These are phyloP conservation scores for Cryptosporidium parvum DNA, from an alignment of 169 alveolate species.

Conservation along the genomic window DNA sequence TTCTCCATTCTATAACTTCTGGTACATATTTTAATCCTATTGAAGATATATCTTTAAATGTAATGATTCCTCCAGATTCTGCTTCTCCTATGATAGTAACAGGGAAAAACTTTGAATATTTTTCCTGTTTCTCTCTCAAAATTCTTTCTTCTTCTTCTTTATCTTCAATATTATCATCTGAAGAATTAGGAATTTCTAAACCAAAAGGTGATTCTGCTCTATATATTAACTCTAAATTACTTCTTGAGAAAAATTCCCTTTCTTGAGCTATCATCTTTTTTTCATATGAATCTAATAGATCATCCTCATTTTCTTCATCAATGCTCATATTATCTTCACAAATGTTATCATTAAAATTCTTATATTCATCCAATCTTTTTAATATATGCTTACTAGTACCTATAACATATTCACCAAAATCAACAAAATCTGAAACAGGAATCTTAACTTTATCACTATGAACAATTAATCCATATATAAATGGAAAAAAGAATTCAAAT, in stretches of 20 bases:
- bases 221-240: slow-evolving; percentile 10
- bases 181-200: neutral
- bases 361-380: slow-evolving; percentile 45
- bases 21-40: slow-evolving; percentile 39
- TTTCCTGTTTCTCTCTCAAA: slow-evolving; percentile 8
- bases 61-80: slow-evolving; percentile 38
- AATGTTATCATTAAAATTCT: slow-evolving; percentile 8
- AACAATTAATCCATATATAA: slow-evolving; percentile 43
- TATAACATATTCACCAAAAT: slow-evolving; percentile 42
- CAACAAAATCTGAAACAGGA: slow-evolving; percentile 56
- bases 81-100: slow-evolving; percentile 51
- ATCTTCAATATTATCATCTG: neutral
- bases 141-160: slow-evolving; percentile 30
- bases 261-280: slow-evolving; percentile 42
- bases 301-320: slow-evolving; percentile 42
- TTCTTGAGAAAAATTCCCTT: slow-evolving; percentile 66
- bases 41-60: slow-evolving; percentile 62
- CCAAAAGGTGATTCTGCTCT: slow-evolving; percentile 9
- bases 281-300: slow-evolving; percentile 38
- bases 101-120: slow-evolving; percentile 59
- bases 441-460: slow-evolving; percentile 47
- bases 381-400: slow-evolving; percentile 44
- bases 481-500: slow-evolving; percentile 50
- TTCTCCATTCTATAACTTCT: slow-evolving; percentile 72
- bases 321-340: neutral